Base-by-base conservation (phyloP, 345 rosid genomes). In the Populus euphratica region DNA sequence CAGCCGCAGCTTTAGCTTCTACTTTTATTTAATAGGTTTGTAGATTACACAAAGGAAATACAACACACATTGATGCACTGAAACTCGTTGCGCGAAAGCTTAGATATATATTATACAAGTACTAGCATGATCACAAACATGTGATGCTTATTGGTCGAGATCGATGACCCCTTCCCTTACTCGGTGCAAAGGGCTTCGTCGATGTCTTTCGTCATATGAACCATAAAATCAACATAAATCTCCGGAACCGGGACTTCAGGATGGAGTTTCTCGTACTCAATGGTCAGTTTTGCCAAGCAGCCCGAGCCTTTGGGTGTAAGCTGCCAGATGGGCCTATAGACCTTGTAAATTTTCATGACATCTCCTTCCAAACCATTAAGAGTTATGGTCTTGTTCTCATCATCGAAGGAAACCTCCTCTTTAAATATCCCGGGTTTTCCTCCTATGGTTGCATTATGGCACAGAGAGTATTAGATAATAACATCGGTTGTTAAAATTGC, bases 221-320 rank as follows among this genome's bases (percentile, higher is more conserved):
- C 29, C 56, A 70, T 50, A 1, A 82, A 21, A 5, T 72, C 81
- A 66, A 86, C 17, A 72, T 79, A 84, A 2, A 21, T 68, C 12
- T 78, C 29, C 1, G 87, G 86, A 70, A 52, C 12, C 0, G 89
- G 82, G 12, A 47, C 78, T 16, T 39, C 25, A 7, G 69, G 77
- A 23, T 76, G 68, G 16, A 77, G 25, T 72, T 79, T 86, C 73
- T 86, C 87, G 56, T 74, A 87, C 49, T 83, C 85, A 0, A 85
- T 18, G 5, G 71, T 68, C 20, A 69, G 35, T 17, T 33, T 74
- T 1, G 69, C 80, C 5, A 73, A 12, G 63, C 77, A 12, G 0
- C 84, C 81, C 12, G 52, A 52, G 9, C 59, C 76, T 18, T 77
- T 77, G 1, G 86, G 83, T 43, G 36, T 14, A 2, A 47, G 33